Base-by-base conservation (phyloP, 2,329 filamentous ascomycete species). In the Aurifilum marmelostoma region DNA sequence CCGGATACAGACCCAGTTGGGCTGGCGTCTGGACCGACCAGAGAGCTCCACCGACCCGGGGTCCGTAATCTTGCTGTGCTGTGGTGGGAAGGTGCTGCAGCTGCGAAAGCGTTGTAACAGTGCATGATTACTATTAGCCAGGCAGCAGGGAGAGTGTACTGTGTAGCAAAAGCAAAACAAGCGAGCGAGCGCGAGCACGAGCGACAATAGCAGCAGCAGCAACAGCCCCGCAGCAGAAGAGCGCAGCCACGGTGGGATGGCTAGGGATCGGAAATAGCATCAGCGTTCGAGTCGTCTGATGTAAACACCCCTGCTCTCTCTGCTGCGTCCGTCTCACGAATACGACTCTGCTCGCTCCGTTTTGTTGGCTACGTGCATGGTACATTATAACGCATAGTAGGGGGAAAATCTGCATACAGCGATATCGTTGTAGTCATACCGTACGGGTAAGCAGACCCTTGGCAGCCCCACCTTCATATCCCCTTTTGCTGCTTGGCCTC, bases 401-500 rank as follows among this genome's bases (percentile, higher is more conserved):
- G 11, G n/a, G 12, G 8, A 12, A 54, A 11, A 16, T 27, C 27
- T 7, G 60, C 21, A 61, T 67, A 61, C 47, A 21, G 64, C 62
- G 63, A 63, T 70, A 41, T 50, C 52, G 21, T 56, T 47, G 37
- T 61, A n/a, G 54, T 29, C 52, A 56, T 27, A 54, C 39, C 68
- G n/a, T 8, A 34, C 34, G 12, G 37, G 34, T 52, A 59, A 47
- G 67, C 60, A 63, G 43, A 58, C 67, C 67, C 67, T 66, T 66
- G 67, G 65, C 65, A 61, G 2, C 65, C 65, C 68, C 56, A 52
- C 60, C 65, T 58, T 41, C 43, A 65, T 70, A 61, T 32, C 61
- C 61, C 62, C 41, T 64, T 64, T 64, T 43, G 32, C 41, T 34
- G 24, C 4, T 5, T 43, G 41, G 34, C 6, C 14, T 7, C 50